Evolutionary conservation across 2,329 filamentous ascomycete species (phyloP), one percentile per base, ranked within the genome.

Genomic region (Verticillium albo-atrum): DNA sequence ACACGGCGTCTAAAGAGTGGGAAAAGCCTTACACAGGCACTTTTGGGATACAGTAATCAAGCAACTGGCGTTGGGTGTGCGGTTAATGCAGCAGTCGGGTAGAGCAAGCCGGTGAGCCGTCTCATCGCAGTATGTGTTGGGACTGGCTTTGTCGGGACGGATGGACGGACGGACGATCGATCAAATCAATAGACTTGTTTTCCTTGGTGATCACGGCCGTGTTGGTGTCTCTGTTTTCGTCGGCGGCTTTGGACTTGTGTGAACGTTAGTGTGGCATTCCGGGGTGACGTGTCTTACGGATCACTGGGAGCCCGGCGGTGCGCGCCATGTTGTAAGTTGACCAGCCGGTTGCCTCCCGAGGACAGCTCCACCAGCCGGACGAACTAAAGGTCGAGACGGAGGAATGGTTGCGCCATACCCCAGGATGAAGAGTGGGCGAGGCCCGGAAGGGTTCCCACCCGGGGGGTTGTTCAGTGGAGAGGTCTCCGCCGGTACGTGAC

Each of bases 371-470:
- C 37, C 9, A 23, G 5, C 37, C 52, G 52, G 52, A 32, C 17
- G 52, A 54, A 54, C 52, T 54, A 9, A 23, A 54, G 17, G 52
- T 54, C 20, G 34, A 14, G 34, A 28, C 54, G 54, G 54, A 37
- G 54, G 23, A 56, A 56, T 56, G 34, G 54, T 56, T 56, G 27
- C 34, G 23, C 54, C 54, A 56, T 42, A 20, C 54, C 27, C 37
- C 37, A 47, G n/a, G 37, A 25, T 10, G 12, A 25, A 47, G 37
- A 23, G 37, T 47, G 37, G 37, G 12, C 23, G n/a, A 23, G n/a
- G 37, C 15, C 37, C 37, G 37, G 37, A 47, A 47, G n/a, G 17
- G n/a, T 25, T 47, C 17, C n/a, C 37, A 47, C n/a, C 37, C 37
- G 37, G 17, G 37, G 15, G 6, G n/a, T 20, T n/a, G 27, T 30